Evolutionary conservation across 1,139 yeast genomes (phyloP), one percentile per base, ranked within the genome.

Genomic region (Lodderomyces margitis): DNA sequence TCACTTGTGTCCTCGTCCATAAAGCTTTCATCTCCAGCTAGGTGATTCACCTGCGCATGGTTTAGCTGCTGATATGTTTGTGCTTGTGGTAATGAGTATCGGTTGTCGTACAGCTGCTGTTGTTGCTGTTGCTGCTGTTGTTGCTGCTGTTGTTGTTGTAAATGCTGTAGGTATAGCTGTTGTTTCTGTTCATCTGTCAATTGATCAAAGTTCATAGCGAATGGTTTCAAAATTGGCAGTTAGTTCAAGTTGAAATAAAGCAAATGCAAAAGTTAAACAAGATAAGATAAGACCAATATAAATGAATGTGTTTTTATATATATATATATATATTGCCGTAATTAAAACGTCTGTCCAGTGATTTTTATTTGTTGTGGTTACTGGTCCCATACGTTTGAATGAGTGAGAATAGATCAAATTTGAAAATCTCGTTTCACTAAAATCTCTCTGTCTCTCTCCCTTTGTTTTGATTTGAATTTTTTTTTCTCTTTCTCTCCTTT

Each of bases 1-100:
- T 50, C 52, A n/a, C 57, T 50, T 28, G 61, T 56, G 47, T 70
- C 76, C 42, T 69, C 74, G 27, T 70, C 75, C 75, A 70, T 70
- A 49, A 56, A 66, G 46, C 70, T 64, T 36, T 59, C 68, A 36
- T 68, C 68, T 28, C 23, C 31, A 14, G n/a, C n/a, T n/a, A n/a
- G n/a, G 15, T 35, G 30, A 10, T 20, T n/a, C 12, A 14, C 41
- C 17, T 42, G 43, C 10, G 5, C 32, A 7, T 24, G 21, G 10
- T 28, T 11, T 20, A 16, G 41, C 27, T 40, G 43, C 30, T 43
- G 43, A 27, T 36, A 38, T 23, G n/a, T 25, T 15, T 35, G 48
- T 16, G 41, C 46, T 19, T 45, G 56, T 15, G 41, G 44, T 24
- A 40, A 41, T 15, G 32, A 10, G 12, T 38, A 42, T 23, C 42